phyloP scores from a whole-genome alignment of 164 flowering plant genomes.

The Magnolia kwangsiensis region DNA sequence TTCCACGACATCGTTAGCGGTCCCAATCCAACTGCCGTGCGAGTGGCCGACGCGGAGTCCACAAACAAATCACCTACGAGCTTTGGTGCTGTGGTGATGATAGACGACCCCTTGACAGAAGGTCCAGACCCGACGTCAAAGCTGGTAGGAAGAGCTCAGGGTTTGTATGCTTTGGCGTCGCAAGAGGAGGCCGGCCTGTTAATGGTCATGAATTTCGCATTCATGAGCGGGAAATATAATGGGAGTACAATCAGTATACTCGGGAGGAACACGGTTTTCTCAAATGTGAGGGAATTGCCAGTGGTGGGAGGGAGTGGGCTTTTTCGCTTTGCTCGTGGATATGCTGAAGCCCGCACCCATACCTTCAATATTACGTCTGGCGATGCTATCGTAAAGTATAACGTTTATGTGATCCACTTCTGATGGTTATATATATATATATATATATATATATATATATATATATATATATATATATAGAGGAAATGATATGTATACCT shows the following conservation, averaged over 20 bases:
- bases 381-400: conserved; percentile 33
- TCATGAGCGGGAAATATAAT: conserved; percentile 26
- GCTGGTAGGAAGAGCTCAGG: conserved; percentile 34
- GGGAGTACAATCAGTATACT: conserved; percentile 38
- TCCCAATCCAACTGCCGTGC: conserved; percentile 26
- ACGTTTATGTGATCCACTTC: conserved; percentile 30
- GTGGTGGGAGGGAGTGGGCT: conserved; percentile 44
- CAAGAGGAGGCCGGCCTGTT: conserved; percentile 16
- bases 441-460: no score
- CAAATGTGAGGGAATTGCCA: conserved; percentile 35
- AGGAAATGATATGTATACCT: background rate
- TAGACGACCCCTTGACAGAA: conserved; percentile 33
- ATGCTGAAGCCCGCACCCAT: conserved; percentile 23
- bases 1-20: conserved; percentile 31
- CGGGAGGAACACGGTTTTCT: conserved; percentile 36
- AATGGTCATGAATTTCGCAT: conserved; percentile 26
- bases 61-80: conserved; percentile 14
- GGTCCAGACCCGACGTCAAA: conserved; percentile 22
- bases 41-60: conserved; percentile 18
- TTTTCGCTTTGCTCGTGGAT: conserved; percentile 38
- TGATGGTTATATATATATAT: no score
- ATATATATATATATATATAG: no score
- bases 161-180: conserved; percentile 29
- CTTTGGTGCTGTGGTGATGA: conserved; percentile 25
- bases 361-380: conserved; percentile 11